Evolutionary conservation across 176 grass and related monocot species (phyloP).

Genomic region (Avena eriantha): DNA sequence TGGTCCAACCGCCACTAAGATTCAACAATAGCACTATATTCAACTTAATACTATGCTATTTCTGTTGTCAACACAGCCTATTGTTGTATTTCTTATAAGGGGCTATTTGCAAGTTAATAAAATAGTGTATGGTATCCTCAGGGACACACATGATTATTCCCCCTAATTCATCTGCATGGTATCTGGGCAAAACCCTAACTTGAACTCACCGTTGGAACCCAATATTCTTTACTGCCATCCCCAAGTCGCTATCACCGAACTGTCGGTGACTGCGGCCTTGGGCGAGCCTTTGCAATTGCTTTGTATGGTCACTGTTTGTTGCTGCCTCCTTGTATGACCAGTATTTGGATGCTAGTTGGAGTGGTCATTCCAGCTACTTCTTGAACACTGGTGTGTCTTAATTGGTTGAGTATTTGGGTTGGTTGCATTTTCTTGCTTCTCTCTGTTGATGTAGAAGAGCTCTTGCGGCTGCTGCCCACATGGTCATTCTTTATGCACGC

Average conservation of each 20-base stretch:
- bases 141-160: not conserved
- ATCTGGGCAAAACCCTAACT: not conserved
- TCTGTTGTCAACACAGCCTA: not conserved
- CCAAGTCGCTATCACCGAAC: not conserved
- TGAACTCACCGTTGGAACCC: not conserved
- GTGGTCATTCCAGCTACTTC: not conserved
- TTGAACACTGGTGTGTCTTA: not conserved
- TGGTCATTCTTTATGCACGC: slow-evolving; percentile 6
- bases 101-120: slow-evolving; percentile 8
- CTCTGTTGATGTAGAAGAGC: not conserved
- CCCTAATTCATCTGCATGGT: not conserved
- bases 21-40: slow-evolving; percentile 20
- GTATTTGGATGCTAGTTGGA: not conserved
- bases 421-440: slow-evolving; percentile 17
- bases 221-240: not conserved
- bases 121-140: not conserved
- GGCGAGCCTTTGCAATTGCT: not conserved
- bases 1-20: not conserved
- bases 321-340: not conserved
- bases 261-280: not conserved
- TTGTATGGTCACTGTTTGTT: not conserved
- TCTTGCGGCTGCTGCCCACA: slow-evolving; percentile 6
- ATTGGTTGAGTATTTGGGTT: not conserved
- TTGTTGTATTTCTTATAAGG: not conserved
- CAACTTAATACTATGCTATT: slow-evolving; percentile 2